These are phyloP conservation scores for Nannizziopsis barbatae DNA, from an alignment of 2,329 filamentous ascomycete genomes.

Conservation along the genomic window DNA sequence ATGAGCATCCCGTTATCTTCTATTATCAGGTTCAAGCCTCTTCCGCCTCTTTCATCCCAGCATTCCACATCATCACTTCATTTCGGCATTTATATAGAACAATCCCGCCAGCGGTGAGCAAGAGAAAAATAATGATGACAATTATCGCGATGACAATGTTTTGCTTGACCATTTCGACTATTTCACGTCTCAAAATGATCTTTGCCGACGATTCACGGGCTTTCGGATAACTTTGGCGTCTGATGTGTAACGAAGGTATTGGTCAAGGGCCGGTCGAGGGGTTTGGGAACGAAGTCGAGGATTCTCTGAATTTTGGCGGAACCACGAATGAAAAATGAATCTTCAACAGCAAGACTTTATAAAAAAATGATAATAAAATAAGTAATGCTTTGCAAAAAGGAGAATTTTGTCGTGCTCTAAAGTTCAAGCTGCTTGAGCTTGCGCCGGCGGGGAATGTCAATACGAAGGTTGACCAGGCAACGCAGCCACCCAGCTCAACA, in stretches of 20 bases:
- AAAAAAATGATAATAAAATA: no score
- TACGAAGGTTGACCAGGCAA: conserved; percentile 7
- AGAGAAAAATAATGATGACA: conserved; percentile 39
- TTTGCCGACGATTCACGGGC: no score
- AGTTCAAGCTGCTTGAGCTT: neutral
- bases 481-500: neutral
- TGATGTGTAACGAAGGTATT: neutral
- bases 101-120: conserved; percentile 35
- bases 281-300: neutral
- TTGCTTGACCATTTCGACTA: conserved; percentile 29
- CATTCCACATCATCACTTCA: neutral
- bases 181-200: neutral
- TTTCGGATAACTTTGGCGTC: neutral
- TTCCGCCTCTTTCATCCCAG: neutral
- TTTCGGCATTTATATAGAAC: conserved; percentile 28
- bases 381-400: neutral
- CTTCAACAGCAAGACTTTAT: neutral
- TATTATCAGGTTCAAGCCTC: neutral
- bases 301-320: no score
- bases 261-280: neutral
- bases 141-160: conserved; percentile 42
- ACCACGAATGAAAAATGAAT: no score
- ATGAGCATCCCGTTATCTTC: neutral
- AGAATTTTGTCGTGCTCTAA: neutral
- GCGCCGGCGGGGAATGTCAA: neutral